These are phyloP conservation scores for Fusarium cicatricum DNA, from an alignment of 2,329 filamentous ascomycete species.

Conservation along the genomic window DNA sequence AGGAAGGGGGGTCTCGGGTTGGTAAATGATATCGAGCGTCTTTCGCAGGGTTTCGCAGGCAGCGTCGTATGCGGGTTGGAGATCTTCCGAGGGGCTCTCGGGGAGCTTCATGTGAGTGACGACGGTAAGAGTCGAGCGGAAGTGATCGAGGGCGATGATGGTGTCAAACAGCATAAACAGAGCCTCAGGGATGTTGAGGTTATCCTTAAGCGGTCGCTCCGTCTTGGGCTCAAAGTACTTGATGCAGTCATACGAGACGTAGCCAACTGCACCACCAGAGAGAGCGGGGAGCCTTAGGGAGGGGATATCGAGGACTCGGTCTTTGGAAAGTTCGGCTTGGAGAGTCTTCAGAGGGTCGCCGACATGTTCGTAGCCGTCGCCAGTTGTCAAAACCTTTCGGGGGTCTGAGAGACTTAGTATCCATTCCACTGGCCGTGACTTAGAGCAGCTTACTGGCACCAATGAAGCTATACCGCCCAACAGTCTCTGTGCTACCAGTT, in stretches of 20 bases:
- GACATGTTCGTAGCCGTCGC: conserved; percentile 84
- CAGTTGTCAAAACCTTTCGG: conserved; percentile 84
- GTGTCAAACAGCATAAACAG: conserved; percentile 98
- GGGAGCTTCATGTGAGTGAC: conserved; percentile 88
- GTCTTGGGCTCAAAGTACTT: conserved; percentile 98
- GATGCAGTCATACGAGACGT: conserved; percentile 97
- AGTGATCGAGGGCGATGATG: conserved; percentile 92
- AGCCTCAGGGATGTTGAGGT: conserved; percentile 88
- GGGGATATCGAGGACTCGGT: conserved; percentile 83
- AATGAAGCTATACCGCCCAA: conserved; percentile 95
- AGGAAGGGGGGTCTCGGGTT: conserved; percentile 79
- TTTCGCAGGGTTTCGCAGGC: conserved; percentile 69
- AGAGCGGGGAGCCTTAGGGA: conserved; percentile 84
- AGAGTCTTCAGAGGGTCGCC: conserved; percentile 85
- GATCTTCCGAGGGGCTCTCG: conserved; percentile 53
- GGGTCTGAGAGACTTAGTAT: conserved; percentile 55
- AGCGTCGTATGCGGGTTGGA: conserved; percentile 58
- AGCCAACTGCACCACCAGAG: conserved; percentile 92
- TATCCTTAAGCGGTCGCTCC: conserved; percentile 85
- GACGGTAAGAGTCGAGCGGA: conserved; percentile 91
- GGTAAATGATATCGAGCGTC: conserved; percentile 74
- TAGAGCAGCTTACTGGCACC: conserved; percentile 62
- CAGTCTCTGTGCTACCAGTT: conserved; percentile 79
- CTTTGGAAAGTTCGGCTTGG: conserved; percentile 80
- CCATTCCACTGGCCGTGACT: neutral